Base-by-base conservation (phyloP, 805 yeast species). In the Metschnikowia vanudenii region DNA sequence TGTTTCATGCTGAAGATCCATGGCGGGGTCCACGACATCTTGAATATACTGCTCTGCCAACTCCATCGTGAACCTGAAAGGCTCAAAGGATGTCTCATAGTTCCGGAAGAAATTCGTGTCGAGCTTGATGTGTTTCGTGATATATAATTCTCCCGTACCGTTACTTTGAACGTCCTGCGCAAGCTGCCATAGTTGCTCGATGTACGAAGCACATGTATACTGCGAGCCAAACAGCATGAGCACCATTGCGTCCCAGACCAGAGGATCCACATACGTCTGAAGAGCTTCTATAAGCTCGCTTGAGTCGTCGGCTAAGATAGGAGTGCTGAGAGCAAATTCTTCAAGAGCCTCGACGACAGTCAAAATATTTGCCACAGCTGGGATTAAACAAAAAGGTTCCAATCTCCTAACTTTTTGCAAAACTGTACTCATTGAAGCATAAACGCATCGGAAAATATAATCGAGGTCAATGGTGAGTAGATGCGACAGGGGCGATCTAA, bases 131-230 rank as follows among this genome's bases (percentile, higher is more conserved):
- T 33, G 13, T n/a, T 37, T 29, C 20, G 49, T 46, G 38, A 53
- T 36, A 33, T 14, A 37, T 12, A 53, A 28, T 29, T 45, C 48
- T 18, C 22, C 44, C 20, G 45, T 40, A 10, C 50, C 44, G 38
- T 34, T 39, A 18, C 32, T 24, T 24, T 32, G 46, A 4, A 46
- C 40, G 16, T 43, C 46, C 40, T 40, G 29, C 2, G 50, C 54
- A 13, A 53, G 37, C n/a, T 41, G 48, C 57, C 57, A 53, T 18
- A 53, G 33, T 42, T 43, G 53, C 30, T 26, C 35, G 16, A 49
- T 29, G 35, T 53, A 50, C 19, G 41, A 46, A 8, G n/a, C 35
- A 26, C 46, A 40, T 16, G 41, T 43, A 10, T 22, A 39, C 37
- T 12, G 32, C 13, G 45, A 38, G 13, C 57, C 57, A 41, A 53